Conservation (phyloP, 257 asterid genomes). For the Rehmannia glutinosa region DNA sequence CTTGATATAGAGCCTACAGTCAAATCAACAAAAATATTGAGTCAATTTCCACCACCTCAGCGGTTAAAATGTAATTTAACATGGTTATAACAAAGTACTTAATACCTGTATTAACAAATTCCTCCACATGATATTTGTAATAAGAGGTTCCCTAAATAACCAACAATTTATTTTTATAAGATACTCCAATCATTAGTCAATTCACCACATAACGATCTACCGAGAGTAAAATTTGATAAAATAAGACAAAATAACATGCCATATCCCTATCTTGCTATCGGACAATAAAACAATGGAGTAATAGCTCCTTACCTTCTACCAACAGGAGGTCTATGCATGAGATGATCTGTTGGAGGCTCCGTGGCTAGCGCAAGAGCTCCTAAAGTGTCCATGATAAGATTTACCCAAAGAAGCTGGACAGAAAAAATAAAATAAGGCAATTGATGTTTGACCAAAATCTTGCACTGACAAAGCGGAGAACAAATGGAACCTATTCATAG, state of each 20-base stretch:
- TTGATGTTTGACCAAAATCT: background rate
- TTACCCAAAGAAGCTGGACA: slow-evolving; percentile 95
- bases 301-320: slow-evolving; percentile 98
- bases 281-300: no score
- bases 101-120: slow-evolving; percentile 81
- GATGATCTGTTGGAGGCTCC: slow-evolving; percentile 94
- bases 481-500: background rate
- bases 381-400: slow-evolving; percentile 96
- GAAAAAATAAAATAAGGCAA: background rate
- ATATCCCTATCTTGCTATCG: no score
- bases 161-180: background rate
- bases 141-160: slow-evolving; percentile 80
- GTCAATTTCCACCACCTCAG: background rate
- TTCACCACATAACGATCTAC: background rate
- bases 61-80: background rate
- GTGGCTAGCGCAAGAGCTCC: slow-evolving; percentile 99
- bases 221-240: background rate
- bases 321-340: slow-evolving; percentile 83
- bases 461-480: no score
- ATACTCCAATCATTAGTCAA: background rate
- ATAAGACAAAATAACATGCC: no score
- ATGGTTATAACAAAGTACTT: background rate
- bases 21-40: slow-evolving; percentile 8
- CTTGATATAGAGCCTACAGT: slow-evolving; percentile 84
- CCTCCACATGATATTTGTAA: slow-evolving; percentile 98